Evolutionary conservation across 371 early-diverging fungal species (phyloP), one percentile per base, ranked within the genome.

Genomic region (Apophysomyces sp.): DNA sequence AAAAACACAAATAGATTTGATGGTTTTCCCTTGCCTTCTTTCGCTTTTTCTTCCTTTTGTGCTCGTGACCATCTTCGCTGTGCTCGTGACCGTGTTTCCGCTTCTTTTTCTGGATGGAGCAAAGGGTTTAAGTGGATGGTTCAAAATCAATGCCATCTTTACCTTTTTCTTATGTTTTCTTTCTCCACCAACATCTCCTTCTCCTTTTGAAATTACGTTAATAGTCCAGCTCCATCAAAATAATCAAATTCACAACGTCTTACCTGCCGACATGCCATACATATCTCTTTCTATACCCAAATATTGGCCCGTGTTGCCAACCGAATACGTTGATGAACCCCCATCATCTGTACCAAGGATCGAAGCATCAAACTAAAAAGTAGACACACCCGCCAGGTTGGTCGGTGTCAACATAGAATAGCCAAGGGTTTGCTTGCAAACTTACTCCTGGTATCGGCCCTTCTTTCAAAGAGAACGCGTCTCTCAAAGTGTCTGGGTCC

Each of bases 81-180:
- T 52, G 44, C 37, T 58, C 84, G 61, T 86, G 86, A 12, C 77
- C 80, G 58, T 85, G 84, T 61, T 78, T 83, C 77, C 86, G 80
- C 69, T 86, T 86, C 80, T 86, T 86, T 71, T 86, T 86, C 86
- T 86, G 59, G 51, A 55, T 13, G 28, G 31, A 16, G 44, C 24
- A 21, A 5, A 49, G 13, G 24, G 26, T 21, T 51, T 21, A 26
- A 31, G 24, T n/a, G 26, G 16, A 26, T 34, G 30, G 18, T 30
- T 13, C 30, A 3, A 9, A 51, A 28, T 12, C 31, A 31, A 16
- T 0, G 57, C 2, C 31, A 5, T n/a, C 9, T 58, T 54, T 75
- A 83, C 86, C 86, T 86, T 86, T 63, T 86, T 86, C 62, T 86
- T 86, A 63, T 83, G 86, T 64, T 62, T 77, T 62, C 76, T 74